phyloP scores from a whole-genome alignment of 106 monocot species.

The Amphibolis antarctica region DNA sequence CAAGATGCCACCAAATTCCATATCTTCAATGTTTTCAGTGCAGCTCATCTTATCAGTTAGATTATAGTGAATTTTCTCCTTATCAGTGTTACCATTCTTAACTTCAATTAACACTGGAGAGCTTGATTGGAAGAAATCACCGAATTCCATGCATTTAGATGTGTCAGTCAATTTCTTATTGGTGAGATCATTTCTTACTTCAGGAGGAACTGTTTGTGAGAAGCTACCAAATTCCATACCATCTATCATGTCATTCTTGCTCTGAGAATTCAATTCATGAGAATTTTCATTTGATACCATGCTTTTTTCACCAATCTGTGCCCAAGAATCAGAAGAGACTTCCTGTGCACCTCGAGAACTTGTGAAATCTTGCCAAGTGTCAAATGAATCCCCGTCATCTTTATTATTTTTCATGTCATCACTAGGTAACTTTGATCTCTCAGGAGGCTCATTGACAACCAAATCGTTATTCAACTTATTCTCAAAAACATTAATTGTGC shows the following conservation, averaged over 20 bases:
- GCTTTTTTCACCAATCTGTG: slow-evolving; percentile 4
- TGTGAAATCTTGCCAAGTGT: slow-evolving; percentile 40
- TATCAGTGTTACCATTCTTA: slow-evolving; percentile 6
- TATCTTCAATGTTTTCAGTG: slow-evolving; percentile 4
- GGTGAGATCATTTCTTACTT: slow-evolving; percentile 1
- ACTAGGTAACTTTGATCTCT: neutral
- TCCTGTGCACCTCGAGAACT: slow-evolving; percentile 13
- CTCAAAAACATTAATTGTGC: slow-evolving; percentile 5
- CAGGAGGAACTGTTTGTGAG: slow-evolving; percentile 10
- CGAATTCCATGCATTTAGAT: slow-evolving; percentile 26
- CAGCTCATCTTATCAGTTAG: neutral
- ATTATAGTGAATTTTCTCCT: neutral
- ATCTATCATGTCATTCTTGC: neutral
- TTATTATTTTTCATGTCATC: slow-evolving; percentile 1
- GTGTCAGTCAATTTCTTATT: neutral
- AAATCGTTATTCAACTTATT: slow-evolving; percentile 1
- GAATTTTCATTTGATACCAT: slow-evolving; percentile 7
- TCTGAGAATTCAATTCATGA: slow-evolving; percentile 8
- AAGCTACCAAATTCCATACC: slow-evolving; percentile 13
- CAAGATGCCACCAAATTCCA: slow-evolving; percentile 32
- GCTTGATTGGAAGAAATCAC: slow-evolving; percentile 20
- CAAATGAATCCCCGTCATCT: slow-evolving; percentile 29
- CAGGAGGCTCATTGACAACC: neutral
- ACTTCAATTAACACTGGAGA: slow-evolving; percentile 3
- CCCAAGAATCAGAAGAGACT: slow-evolving; percentile 6